Conservation (phyloP, 2,329 filamentous ascomycete species). For the Fusarium sarcochroum region DNA sequence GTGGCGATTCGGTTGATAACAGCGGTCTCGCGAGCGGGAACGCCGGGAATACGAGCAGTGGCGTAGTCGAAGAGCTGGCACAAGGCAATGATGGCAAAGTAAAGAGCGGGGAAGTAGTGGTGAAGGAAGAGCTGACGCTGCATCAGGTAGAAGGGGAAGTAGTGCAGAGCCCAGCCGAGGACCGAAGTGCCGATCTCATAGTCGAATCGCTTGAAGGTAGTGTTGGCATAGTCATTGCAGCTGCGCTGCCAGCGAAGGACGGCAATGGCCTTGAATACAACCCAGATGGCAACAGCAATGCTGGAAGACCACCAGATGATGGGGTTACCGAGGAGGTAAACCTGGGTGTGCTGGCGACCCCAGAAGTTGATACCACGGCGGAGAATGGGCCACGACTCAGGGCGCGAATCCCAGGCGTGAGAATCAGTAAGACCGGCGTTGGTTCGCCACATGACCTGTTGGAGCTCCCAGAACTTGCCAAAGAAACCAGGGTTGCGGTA, state of each 20-base stretch:
- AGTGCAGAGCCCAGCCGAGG: constrained; percentile 96
- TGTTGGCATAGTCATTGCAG: constrained; percentile 85
- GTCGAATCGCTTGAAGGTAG: constrained; percentile 95
- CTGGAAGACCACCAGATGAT: constrained; percentile 95
- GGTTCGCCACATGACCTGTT: constrained; percentile 98
- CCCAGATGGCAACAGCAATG: constrained; percentile 80
- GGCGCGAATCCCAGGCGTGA: constrained; percentile 97
- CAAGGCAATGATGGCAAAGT: constrained; percentile 91
- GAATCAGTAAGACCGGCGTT: constrained; percentile 97
- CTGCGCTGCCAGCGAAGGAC: constrained; percentile 95
- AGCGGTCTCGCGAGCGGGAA: constrained; percentile 76
- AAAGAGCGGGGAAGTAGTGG: constrained; percentile 97
- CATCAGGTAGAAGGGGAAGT: constrained; percentile 99
- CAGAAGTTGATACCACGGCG: constrained; percentile 99
- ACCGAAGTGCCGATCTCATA: constrained; percentile 94
- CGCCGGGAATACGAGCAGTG: constrained; percentile 77
- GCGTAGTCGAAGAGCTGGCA: constrained; percentile 92
- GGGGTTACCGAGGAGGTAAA: constrained; percentile 96
- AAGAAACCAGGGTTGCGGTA: constrained; percentile 96
- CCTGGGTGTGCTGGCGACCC: constrained; percentile 93
- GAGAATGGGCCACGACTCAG: constrained; percentile 91
- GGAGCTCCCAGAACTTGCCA: constrained; percentile 97
- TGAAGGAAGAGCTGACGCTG: constrained; percentile 97
- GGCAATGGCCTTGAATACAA: constrained; percentile 87
- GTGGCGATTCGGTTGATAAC: constrained; percentile 81